Evolutionary conservation across 345 rosid species (phyloP), one percentile per base, ranked within the genome.

Genomic region (Euphorbia peplus): DNA sequence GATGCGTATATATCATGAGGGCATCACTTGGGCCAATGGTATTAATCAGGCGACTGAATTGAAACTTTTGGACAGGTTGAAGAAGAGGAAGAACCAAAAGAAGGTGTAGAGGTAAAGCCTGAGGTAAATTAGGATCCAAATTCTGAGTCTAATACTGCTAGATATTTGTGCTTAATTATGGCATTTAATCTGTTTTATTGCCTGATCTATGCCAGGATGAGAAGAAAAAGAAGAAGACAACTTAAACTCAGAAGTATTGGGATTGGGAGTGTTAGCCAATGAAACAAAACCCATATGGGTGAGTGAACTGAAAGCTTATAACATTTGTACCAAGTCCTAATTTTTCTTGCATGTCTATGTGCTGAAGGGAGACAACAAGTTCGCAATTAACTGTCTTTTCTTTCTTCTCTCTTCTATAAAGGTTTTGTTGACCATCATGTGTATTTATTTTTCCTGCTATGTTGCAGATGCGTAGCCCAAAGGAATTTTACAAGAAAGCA

Each of bases 211-310:
- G 22, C n/a, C 28, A 89, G 98, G 95, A 83, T 67, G 96, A 91
- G 84, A 85, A 86, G 59, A 88, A 84, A 67, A 91, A 73, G 81
- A 92, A 85, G 76, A 91, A 82, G 83, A 91, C 85, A 22, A 89
- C 97, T 30, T 88, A 88, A 83, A 90, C 95, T 42, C 97, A 91
- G 84, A 91, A 90, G 82, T 95, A 90, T 71, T 95, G 97, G 99
- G 97, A 91, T 60, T 95, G 93, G 96, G 99, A 91, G n/a, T n/a
- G 78, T 84, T 95, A 70, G 90, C 92, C 56, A 95, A 95, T 62
- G 97, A 91, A 77, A 91, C 93, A 60, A 91, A 95, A 79, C 99
- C 99, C 0, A 76, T 95, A 74, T 95, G 99, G 99, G 97, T 95
- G 71, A 80, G 96, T 76, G 41, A 28, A 4, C 30, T 32, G 60